Conservation (phyloP, 345 rosid genomes). For the Moringa oleifera region DNA sequence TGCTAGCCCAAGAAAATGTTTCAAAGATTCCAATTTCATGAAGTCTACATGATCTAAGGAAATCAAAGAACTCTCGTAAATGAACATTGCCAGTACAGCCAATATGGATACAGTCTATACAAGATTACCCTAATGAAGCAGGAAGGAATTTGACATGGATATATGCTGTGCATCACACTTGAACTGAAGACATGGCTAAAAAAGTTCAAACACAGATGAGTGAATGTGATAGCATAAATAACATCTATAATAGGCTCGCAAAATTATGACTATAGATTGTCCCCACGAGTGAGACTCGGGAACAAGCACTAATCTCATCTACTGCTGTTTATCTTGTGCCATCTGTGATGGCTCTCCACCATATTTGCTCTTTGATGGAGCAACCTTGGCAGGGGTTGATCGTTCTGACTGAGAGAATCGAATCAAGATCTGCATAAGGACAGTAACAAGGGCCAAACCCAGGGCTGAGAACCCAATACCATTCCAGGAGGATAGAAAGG, state of each 20-base stretch:
- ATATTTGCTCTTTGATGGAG: conserved; percentile 50
- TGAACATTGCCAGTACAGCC: conserved; percentile 18
- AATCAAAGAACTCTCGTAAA: conserved; percentile 2
- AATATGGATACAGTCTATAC: conserved; percentile 23
- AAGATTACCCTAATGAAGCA: conserved; percentile 10
- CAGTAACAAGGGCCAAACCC: conserved; percentile 50
- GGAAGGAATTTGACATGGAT: conserved; percentile 19
- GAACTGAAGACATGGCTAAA: conserved; percentile 12
- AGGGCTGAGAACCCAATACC: conserved; percentile 47
- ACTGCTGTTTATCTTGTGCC: conserved; percentile 32
- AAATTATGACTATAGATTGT: conserved; percentile 3
- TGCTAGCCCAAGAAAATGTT: background rate
- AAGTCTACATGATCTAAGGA: background rate
- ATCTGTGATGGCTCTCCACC: conserved; percentile 21
- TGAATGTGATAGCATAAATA: background rate
- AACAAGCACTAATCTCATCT: conserved; percentile 5
- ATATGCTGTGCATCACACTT: conserved; percentile 11
- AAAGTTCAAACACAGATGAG: conserved; percentile 1
- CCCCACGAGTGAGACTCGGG: background rate
- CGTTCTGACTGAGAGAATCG: conserved; percentile 81
- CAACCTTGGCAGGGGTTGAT: conserved; percentile 72
- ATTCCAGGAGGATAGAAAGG: conserved; percentile 80
- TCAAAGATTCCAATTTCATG: background rate
- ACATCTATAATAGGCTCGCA: conserved; percentile 6
- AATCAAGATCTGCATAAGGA: conserved; percentile 78